These are phyloP conservation scores for Lippia alba DNA, from an alignment of 305 asterid species.

Conservation along the genomic window DNA sequence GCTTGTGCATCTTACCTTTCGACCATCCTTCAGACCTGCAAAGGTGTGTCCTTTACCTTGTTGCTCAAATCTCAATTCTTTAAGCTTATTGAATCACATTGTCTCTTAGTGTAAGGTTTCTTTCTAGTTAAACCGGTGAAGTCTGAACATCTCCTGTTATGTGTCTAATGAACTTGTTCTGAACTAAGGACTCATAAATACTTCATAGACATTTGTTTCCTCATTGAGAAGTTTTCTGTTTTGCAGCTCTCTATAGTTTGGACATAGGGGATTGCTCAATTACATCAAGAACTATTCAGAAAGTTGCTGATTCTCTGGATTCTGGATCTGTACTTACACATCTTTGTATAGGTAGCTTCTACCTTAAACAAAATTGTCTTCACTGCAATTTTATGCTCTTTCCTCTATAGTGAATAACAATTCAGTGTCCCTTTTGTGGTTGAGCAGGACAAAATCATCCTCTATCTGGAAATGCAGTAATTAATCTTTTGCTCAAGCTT, in stretches of 20 bases:
- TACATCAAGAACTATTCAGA: slow-evolving; percentile 88
- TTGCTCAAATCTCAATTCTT: slow-evolving; percentile 22
- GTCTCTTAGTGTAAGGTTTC: slow-evolving; percentile 25
- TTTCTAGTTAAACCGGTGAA: slow-evolving; percentile 7
- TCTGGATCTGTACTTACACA: slow-evolving; percentile 72
- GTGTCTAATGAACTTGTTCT: slow-evolving; percentile 30
- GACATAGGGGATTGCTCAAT: slow-evolving; percentile 85
- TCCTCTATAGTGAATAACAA: slow-evolving; percentile 21
- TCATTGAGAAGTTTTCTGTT: slow-evolving; percentile 34
- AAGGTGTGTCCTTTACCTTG: slow-evolving; percentile 54
- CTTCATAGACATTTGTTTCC: slow-evolving; percentile 1
- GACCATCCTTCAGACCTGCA: slow-evolving; percentile 74
- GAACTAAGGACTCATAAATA: slow-evolving; percentile 3
- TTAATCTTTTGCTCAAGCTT: slow-evolving; percentile 68
- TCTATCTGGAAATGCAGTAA: slow-evolving; percentile 69
- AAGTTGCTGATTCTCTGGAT: slow-evolving; percentile 84
- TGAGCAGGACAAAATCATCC: slow-evolving; percentile 78
- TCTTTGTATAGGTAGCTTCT: slow-evolving; percentile 70
- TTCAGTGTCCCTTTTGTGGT: slow-evolving; percentile 21
- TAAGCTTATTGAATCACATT: slow-evolving; percentile 3
- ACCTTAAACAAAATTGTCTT: slow-evolving; percentile 12
- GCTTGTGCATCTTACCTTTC: slow-evolving; percentile 89
- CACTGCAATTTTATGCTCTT: slow-evolving; percentile 32
- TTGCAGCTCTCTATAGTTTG: slow-evolving; percentile 86
- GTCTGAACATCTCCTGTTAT: slow-evolving; percentile 11